These are phyloP conservation scores for Crotalaria pallida DNA, from an alignment of 306 rosid genomes.

Conservation along the genomic window DNA sequence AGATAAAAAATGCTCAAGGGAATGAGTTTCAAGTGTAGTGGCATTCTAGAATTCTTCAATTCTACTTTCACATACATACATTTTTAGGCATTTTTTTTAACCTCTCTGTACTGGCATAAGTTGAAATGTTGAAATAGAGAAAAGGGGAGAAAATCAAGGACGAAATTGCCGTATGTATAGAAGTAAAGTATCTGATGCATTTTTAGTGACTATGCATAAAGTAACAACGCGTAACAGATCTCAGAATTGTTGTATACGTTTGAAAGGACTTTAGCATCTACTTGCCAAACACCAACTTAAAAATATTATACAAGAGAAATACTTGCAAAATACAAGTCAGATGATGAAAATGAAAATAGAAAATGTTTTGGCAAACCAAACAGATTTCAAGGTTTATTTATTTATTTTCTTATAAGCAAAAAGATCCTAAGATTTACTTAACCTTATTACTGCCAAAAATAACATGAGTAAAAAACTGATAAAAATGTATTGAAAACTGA, in stretches of 20 bases:
- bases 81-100: not conserved
- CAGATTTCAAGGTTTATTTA: too few relatives aligned
- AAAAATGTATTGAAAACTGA: too few relatives aligned
- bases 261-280: not conserved
- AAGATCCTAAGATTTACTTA: too few relatives aligned
- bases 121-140: not conserved
- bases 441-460: too few relatives aligned
- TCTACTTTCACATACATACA: not conserved
- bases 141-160: not conserved
- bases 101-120: not conserved
- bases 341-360: too few relatives aligned
- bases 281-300: not conserved
- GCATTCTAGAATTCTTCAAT: not conserved
- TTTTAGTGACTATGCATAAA: not conserved
- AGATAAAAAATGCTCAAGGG: not conserved
- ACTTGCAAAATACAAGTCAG: too few relatives aligned
- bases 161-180: not conserved
- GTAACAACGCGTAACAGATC: not conserved
- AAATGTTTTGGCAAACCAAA: too few relatives aligned
- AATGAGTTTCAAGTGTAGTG: not conserved
- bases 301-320: not conserved
- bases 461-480: too few relatives aligned
- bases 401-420: too few relatives aligned
- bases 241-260: not conserved
- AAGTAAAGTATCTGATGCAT: not conserved